phyloP scores from a whole-genome alignment of 805 yeast genomes.

The Tanozyma kutaoensis region DNA sequence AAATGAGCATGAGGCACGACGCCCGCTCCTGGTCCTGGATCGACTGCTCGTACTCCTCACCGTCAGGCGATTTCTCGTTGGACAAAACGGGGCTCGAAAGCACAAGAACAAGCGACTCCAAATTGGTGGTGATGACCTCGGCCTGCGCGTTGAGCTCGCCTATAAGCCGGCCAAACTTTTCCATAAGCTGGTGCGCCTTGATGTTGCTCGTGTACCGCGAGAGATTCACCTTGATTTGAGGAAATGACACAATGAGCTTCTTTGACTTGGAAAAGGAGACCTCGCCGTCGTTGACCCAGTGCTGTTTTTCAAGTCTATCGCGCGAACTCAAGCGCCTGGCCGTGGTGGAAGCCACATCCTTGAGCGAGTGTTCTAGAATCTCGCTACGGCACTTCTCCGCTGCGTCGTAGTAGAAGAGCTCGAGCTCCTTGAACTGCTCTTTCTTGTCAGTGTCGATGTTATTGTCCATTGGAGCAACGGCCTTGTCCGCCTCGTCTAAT shows the following conservation, averaged over 20 bases:
- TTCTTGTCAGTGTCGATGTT: too few relatives aligned
- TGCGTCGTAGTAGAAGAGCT: constrained; percentile 36
- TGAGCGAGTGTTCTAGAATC: constrained; percentile 30
- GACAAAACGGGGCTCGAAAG: constrained; percentile 36
- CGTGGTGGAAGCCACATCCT: constrained; percentile 17
- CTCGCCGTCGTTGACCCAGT: constrained; percentile 16
- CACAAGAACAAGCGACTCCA: constrained; percentile 25
- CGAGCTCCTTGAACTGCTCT: constrained; percentile 26
- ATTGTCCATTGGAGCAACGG: too few relatives aligned
- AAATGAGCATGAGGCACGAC: constrained; percentile 39
- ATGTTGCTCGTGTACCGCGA: constrained; percentile 8
- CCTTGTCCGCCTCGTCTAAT: not conserved
- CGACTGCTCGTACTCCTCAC: constrained; percentile 69
- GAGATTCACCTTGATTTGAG: constrained; percentile 11
- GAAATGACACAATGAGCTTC: constrained; percentile 16
- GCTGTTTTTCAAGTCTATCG: constrained; percentile 2
- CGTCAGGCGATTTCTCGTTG: constrained; percentile 39
- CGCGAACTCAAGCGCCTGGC: constrained; percentile 11
- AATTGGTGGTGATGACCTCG: constrained; percentile 36
- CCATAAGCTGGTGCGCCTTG: constrained; percentile 9
- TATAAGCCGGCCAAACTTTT: constrained; percentile 8
- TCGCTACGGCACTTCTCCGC: constrained; percentile 53
- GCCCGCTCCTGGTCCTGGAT: constrained; percentile 65
- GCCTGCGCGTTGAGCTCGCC: constrained; percentile 39
- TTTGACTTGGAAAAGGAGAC: constrained; percentile 19